Evolutionary conservation across 495 filamentous ascomycete species (phyloP), one percentile per base, ranked within the genome.

Genomic region (Letharia lupina): DNA sequence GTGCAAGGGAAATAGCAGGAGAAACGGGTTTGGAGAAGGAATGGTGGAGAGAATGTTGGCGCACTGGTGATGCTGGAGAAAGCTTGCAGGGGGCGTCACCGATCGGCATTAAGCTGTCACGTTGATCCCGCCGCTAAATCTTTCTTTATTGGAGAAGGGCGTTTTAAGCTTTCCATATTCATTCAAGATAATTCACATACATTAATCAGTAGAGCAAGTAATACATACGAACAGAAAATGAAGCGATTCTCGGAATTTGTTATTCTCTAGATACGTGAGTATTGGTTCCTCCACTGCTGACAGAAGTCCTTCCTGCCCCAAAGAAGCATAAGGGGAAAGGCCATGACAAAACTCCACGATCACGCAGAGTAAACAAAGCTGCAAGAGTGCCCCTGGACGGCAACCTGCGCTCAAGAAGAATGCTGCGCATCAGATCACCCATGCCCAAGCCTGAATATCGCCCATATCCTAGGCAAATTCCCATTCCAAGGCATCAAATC

Each of bases 71-170:
- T 28, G 23, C 23, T 57, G 54, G 54, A 57, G 54, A 37, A 57
- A 57, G 54, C 54, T 57, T 57, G 54, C 54, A 57, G 54, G 54
- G 52, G 54, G 54, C 54, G 54, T 57, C 54, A 57, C 54, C 3
- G 54, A 37, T 57, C 54, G 54, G 54, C 31, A 56, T 56, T 31
- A 31, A 56, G 52, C 54, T 57, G 54, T 57, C 54, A 57, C 54
- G 54, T 37, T 57, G 33, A 57, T 57, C 54, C 54, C 54, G 54
- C 54, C 33, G 31, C 54, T 57, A 57, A 57, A 37, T 33, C 54
- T 13, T 20, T 57, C 20, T 11, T 10, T 6, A 31, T 31, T 31
- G 15, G 54, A 16, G 28, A 3, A 37, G 2, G 13, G 2, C 1
- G 20, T 18, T 56, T 37, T 57, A 57, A 57, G 54, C 54, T 57